Evolutionary conservation across 192 early-diverging fungal species (phyloP), one percentile per base, ranked within the genome.

Genomic region (Diversispora epigaea): DNA sequence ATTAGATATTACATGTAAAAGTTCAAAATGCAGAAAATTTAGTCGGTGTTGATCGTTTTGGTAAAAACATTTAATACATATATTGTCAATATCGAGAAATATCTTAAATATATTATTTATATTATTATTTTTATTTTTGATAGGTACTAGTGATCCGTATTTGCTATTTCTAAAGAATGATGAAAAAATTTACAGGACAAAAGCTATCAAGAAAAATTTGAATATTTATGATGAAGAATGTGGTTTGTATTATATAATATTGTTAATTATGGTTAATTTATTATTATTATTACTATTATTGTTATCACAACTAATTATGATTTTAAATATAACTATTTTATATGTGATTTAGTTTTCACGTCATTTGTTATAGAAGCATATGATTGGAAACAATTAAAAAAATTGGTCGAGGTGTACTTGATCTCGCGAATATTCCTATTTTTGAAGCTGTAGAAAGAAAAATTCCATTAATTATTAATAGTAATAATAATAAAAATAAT

Each of bases 311-410:
- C 25, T 32, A 32, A 32, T 32, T 32, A 32, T 32, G 2, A 32
- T 32, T 32, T 32, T 2, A 32, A 32, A 32, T 32, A 32, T 32
- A 32, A 32, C 2, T 32, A 32, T 32, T 32, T 32, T 32, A 1
- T 32, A 32, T 32, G 0, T 32, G 2, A 32, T 77, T 14, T 77
- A 83, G 71, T 19, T 65, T 11, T 80, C 83, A 14, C 84, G 92
- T 55, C 84, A 52, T 81, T 93, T 74, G 74, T 78, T 41, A 84
- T 92, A 15, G 86, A 91, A 47, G 83, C 92, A 10, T 94, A 81
- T 73, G 93, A 94, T 79, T 94, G 92, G 92, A 90, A 94, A 68
- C 87, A 91, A 81, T 78, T 94, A 87, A 84, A 49, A 83, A 84
- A 54, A 79, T 94, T 7, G 92, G 89, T 62, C 61, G 68, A 4